A percentile compares a stretch with the other conserved stretches of the same genome.
Conservation (phyloP, 2,329 filamentous ascomycete genomes). For the Eutypa lata region DNA sequence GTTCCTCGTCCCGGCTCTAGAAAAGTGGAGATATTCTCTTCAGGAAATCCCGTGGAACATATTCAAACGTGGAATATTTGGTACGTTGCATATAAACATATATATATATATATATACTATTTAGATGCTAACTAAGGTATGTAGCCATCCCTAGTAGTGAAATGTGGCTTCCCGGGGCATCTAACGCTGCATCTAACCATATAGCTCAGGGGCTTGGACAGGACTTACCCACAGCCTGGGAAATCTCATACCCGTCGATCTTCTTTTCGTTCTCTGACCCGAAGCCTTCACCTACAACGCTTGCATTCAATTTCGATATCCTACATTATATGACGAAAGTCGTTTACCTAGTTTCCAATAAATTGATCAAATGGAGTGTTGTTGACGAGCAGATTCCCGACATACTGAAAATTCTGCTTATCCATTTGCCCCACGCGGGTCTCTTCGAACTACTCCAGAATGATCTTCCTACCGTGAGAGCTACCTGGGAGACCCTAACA, state of each 20-base stretch:
- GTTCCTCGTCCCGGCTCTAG: too few relatives aligned
- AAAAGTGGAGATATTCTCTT: too few relatives aligned
- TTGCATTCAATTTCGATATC: not conserved
- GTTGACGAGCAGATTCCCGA: not conserved
- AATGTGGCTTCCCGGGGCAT: too few relatives aligned
- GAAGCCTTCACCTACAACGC: not conserved
- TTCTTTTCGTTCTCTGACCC: not conserved
- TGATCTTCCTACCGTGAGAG: slow-evolving; percentile 2
- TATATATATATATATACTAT: too few relatives aligned
- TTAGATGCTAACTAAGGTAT: too few relatives aligned
- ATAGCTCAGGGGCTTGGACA: too few relatives aligned
- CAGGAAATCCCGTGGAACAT: too few relatives aligned
- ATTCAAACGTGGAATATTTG: too few relatives aligned
- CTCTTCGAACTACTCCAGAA: slow-evolving; percentile 2
- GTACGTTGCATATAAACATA: too few relatives aligned
- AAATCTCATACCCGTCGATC: not conserved
- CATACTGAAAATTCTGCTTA: slow-evolving; percentile 2
- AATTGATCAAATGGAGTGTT: not conserved
- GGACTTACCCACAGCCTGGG: not conserved
- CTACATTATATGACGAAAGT: not conserved
- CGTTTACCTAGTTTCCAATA: slow-evolving; percentile 5
- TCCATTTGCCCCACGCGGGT: not conserved
- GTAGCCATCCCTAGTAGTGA: too few relatives aligned
- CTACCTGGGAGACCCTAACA: slow-evolving; percentile 2
- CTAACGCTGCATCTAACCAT: too few relatives aligned